phyloP scores from a whole-genome alignment of 1,284 basidiomycete genomes.

The Marasmius sp. region DNA sequence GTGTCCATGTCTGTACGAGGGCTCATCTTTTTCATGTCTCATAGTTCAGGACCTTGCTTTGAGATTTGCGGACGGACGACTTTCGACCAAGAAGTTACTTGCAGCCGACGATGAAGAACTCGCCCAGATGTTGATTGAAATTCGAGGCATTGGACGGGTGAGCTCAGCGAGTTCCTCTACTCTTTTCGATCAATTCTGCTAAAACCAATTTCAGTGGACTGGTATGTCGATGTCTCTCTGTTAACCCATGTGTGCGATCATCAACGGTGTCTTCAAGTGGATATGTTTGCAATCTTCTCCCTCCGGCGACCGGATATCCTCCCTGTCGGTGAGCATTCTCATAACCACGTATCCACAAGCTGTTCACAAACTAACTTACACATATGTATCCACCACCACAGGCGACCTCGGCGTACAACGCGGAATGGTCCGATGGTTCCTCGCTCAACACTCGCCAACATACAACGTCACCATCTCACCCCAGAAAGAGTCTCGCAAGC shows the following conservation, averaged over 20 bases:
- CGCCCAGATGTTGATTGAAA: constrained; percentile 70
- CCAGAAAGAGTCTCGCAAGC: constrained; percentile 45
- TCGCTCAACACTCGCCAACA: constrained; percentile 60
- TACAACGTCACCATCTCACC: constrained; percentile 53
- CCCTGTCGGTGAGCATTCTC: constrained; percentile 56
- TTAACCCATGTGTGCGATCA: not conserved
- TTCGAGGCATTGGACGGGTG: constrained; percentile 79
- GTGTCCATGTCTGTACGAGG: constrained; percentile 3
- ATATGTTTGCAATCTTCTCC: constrained; percentile 91
- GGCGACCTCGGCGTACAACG: constrained; percentile 85
- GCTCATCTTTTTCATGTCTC: not conserved
- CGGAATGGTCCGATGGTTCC: constrained; percentile 74
- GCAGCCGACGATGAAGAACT: constrained; percentile 76
- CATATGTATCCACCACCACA: constrained; percentile 22
- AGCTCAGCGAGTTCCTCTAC: constrained; percentile 22
- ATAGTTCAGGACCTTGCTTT: constrained; percentile 76
- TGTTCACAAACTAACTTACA: not conserved
- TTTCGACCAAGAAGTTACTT: constrained; percentile 72
- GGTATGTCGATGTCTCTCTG: constrained; percentile 27
- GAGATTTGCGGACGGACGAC: constrained; percentile 75
- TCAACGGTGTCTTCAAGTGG: constrained; percentile 41
- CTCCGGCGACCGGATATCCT: constrained; percentile 81
- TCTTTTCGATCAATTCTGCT: not conserved
- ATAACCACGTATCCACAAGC: not conserved
- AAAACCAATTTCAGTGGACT: constrained; percentile 42